Evolutionary conservation across 257 asterid genomes (phyloP), one percentile per base, ranked within the genome.

Genomic region (Solanum sejunctum): DNA sequence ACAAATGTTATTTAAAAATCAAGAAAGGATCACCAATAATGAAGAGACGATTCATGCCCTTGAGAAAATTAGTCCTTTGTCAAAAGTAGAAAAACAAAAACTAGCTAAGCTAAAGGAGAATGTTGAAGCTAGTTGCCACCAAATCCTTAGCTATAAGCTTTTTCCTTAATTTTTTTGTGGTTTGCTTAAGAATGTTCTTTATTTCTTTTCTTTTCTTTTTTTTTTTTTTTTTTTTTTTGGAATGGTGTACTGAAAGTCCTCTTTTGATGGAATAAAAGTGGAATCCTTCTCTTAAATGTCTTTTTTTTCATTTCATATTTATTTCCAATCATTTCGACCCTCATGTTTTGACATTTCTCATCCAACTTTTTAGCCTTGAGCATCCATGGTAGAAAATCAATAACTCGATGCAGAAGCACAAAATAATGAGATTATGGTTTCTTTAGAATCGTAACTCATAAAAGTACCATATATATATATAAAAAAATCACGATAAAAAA

Each of bases 51-150:
- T 21, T 61, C 69, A 23, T 2, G 6, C 39, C 72, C 13, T 64
- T 3, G 10, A 64, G 1, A 26, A 26, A 64, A 26, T 12, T 2
- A 64, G 8, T 26, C 39, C 70, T 15, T 23, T 63, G 39, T 63
- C 4, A 0, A 1, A 23, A 23, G 5, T 1, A 23, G 0, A 23
- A 5, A 17, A 2, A 21, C 5, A 61, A 58, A 32, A 21, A 10
- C 36, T 10, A 61, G 36, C 69, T 61, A 61, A 21, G 69, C 69
- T 21, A 11, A 21, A 23, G 12, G 69, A 61, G 16, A 8, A 10
- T 0, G 36, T 0, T 61, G 16, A 61, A 15, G 11, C 28, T n/a
- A 58, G 66, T 58, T 6, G 12, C 12, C 32, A n/a, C 23, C 66
- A n/a, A 20, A 58, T 58, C 15, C 66, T 10, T n/a, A n/a, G 15